Evolutionary conservation across 2,329 filamentous ascomycete species (phyloP).

Genomic region (Calonectria pteridis): DNA sequence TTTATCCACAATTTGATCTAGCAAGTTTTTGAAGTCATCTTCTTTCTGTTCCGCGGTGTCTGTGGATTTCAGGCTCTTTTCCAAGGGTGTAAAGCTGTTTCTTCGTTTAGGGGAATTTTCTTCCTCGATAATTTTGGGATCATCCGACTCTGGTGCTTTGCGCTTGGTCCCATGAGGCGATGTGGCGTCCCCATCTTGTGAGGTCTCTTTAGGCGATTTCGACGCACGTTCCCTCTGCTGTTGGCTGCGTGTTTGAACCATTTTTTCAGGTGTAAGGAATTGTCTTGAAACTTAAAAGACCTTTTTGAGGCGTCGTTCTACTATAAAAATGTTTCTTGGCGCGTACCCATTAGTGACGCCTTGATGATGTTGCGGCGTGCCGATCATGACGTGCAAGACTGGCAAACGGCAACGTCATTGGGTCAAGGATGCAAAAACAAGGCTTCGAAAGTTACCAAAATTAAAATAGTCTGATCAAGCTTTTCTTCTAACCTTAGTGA

Average conservation of each 20-base stretch:
- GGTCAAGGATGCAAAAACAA: not conserved
- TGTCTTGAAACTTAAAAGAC: not conserved
- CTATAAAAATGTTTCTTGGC: not conserved
- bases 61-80: not conserved
- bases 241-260: not conserved
- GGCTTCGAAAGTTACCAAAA: not conserved
- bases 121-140: not conserved
- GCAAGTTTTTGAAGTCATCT: not conserved
- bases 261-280: not conserved
- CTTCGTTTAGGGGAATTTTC: not conserved
- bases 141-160: not conserved
- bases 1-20: not conserved
- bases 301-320: too few species aligned
- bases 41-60: not conserved
- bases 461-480: not conserved
- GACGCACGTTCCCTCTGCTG: not conserved
- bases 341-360: not conserved
- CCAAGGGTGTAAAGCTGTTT: not conserved
- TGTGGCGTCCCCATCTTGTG: not conserved
- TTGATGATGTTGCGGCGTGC: not conserved
- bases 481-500: not conserved
- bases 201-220: not conserved
- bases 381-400: slow-evolving; percentile 7
- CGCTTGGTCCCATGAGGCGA: not conserved
- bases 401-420: not conserved